Evolutionary conservation across 1,284 basidiomycete species (phyloP).

Genomic region (Rhodotorula sp.): DNA sequence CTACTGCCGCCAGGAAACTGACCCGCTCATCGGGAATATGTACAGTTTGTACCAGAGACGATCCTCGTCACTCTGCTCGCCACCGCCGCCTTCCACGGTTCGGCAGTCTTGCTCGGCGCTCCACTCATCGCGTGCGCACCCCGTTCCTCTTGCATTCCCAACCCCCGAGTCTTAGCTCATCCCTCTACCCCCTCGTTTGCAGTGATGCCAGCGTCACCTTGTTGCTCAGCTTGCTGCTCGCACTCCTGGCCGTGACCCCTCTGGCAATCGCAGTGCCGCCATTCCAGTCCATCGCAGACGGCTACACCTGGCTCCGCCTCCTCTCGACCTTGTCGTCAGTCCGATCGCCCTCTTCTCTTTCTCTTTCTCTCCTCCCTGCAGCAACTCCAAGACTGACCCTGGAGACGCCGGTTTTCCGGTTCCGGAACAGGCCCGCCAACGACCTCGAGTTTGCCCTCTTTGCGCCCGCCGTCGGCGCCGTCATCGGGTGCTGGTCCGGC

Average conservation of each 20-base stretch:
- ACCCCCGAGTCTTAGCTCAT: constrained; percentile 22
- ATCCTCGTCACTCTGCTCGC: constrained; percentile 57
- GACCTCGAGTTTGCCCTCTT: constrained; percentile 71
- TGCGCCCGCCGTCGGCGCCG: constrained; percentile 71
- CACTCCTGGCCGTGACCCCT: constrained; percentile 68
- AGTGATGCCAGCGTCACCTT: constrained; percentile 56
- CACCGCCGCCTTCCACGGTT: constrained; percentile 55
- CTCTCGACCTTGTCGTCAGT: constrained; percentile 71
- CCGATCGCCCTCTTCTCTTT: neutral
- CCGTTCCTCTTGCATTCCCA: neutral
- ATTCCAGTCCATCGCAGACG: constrained; percentile 38
- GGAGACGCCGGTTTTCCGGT: too few relatives aligned
- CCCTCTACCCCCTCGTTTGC: constrained; percentile 49
- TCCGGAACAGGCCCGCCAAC: constrained; percentile 58
- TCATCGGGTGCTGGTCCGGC: constrained; percentile 74
- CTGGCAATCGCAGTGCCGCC: constrained; percentile 56
- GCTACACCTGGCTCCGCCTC: constrained; percentile 64
- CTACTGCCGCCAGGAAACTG: too few relatives aligned
- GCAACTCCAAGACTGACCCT: neutral
- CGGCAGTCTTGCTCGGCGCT: constrained; percentile 71
- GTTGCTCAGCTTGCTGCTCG: constrained; percentile 65
- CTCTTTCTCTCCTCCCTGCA: too few relatives aligned
- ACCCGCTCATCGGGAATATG: neutral
- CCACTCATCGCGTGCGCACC: constrained; percentile 60
- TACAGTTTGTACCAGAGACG: constrained; percentile 50